Evolutionary conservation across 805 yeast species (phyloP).

Genomic region (Ogataea paradorogensis): DNA sequence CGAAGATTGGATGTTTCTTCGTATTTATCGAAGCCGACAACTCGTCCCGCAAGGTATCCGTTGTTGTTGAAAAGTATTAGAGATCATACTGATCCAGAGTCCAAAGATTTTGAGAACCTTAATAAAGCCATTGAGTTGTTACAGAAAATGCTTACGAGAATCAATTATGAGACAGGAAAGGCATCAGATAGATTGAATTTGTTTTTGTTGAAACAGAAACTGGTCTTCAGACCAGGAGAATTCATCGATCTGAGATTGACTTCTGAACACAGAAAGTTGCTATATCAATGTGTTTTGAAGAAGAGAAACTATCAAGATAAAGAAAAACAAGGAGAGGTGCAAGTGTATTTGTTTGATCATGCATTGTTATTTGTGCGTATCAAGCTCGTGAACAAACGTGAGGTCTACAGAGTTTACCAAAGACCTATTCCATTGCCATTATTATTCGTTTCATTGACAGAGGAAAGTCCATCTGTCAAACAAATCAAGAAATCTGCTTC

Average conservation of each 20-base stretch:
- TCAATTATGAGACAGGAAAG: conserved; percentile 87
- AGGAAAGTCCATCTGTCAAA: conserved; percentile 68
- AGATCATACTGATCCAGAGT: conserved; percentile 75
- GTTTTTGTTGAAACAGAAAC: conserved; percentile 79
- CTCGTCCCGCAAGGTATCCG: conserved; percentile 94
- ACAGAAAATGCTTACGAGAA: conserved; percentile 69
- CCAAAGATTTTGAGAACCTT: conserved; percentile 68
- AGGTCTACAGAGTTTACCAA: conserved; percentile 86
- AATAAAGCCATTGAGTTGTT: conserved; percentile 72
- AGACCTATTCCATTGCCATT: conserved; percentile 82
- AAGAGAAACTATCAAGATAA: conserved; percentile 70
- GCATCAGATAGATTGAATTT: conserved; percentile 90
- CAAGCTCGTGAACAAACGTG: conserved; percentile 84
- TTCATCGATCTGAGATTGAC: conserved; percentile 80
- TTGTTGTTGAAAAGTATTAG: conserved; percentile 76
- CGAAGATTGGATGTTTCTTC: conserved; percentile 90
- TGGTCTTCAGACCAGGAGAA: conserved; percentile 79
- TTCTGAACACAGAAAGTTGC: conserved; percentile 75
- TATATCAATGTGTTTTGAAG: conserved; percentile 73
- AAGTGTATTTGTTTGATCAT: conserved; percentile 84
- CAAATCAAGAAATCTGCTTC: conserved; percentile 41
- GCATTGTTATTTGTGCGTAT: conserved; percentile 80
- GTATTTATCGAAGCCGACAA: conserved; percentile 90
- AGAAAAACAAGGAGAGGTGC: conserved; percentile 72
- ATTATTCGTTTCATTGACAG: conserved; percentile 69